Percentiles rank a stretch among this genome's conserved stretches.
Evolutionary conservation across 2,329 filamentous ascomycete species (phyloP).

Genomic region (Arthrobotrys sinensis): DNA sequence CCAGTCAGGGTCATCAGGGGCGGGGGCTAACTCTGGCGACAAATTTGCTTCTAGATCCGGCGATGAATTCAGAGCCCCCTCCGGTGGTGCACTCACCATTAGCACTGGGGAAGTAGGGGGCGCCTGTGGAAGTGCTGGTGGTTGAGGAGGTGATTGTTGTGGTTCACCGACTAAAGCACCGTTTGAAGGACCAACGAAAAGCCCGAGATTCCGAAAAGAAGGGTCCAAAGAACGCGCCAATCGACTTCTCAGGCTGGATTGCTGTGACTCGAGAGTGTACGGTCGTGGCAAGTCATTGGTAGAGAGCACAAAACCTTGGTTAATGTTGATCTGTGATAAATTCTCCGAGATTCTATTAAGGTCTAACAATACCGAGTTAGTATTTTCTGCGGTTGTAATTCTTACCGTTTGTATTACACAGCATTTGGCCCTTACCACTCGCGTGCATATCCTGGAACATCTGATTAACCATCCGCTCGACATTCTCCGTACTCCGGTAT

Average conservation of each 20-base stretch:
- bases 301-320: neutral
- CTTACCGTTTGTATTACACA: neutral
- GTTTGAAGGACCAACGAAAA: neutral
- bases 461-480: neutral
- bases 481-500: neutral
- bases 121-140: neutral
- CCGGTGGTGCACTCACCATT: too few species aligned
- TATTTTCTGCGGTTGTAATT: too few species aligned
- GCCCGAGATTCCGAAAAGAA: neutral
- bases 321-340: neutral
- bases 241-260: neutral
- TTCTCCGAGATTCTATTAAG: neutral
- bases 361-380: neutral
- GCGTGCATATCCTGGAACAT: neutral
- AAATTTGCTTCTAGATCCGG: neutral
- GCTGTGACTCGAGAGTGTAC: neutral
- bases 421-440: neutral
- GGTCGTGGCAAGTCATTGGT: neutral
- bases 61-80: too few species aligned
- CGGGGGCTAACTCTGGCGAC: neutral
- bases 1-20: constrained; percentile 5
- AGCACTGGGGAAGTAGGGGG: neutral
- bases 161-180: neutral
- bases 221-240: neutral
- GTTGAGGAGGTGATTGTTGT: neutral